phyloP scores from a whole-genome alignment of 2,329 filamentous ascomycete genomes.

The Colletotrichum euphorbiae region DNA sequence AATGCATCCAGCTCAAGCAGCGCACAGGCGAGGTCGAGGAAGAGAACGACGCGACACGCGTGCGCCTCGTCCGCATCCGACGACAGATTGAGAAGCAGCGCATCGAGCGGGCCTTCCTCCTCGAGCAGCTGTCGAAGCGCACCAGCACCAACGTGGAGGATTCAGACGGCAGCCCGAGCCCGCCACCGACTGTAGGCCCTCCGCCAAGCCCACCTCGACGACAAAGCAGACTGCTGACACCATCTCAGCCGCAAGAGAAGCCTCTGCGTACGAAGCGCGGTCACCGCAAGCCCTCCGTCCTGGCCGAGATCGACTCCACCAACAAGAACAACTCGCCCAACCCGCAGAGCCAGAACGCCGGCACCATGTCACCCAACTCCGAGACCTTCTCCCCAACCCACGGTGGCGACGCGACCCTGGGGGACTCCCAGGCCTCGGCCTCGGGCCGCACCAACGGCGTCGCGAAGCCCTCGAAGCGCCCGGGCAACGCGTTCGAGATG shows the following conservation, averaged over 20 bases:
- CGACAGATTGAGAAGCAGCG: constrained; percentile 92
- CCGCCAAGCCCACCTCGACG: constrained; percentile 39
- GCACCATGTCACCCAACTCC: constrained; percentile 61
- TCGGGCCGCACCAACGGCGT: constrained; percentile 53
- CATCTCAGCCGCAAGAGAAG: constrained; percentile 77
- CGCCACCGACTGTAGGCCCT: constrained; percentile 77
- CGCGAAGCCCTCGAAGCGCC: constrained; percentile 55
- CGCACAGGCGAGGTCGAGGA: constrained; percentile 92
- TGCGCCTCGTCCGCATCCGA: constrained; percentile 82
- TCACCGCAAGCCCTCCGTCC: constrained; percentile 70
- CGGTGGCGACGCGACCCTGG: constrained; percentile 36
- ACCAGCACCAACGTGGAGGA: constrained; percentile 82
- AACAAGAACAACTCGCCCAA: constrained; percentile 53
- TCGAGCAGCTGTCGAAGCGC: constrained; percentile 79
- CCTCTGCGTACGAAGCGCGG: constrained; percentile 80
- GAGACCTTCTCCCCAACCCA: constrained; percentile 65
- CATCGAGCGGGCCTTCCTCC: constrained; percentile 81
- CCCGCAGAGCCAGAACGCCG: constrained; percentile 60
- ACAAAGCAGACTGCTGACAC: constrained; percentile 40
- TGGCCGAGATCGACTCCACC: constrained; percentile 56
- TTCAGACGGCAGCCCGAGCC: constrained; percentile 82
- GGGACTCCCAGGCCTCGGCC: constrained; percentile 47
- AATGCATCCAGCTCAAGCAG: constrained; percentile 94
- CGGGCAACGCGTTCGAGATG: constrained; percentile 64
- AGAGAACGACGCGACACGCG: constrained; percentile 85